Base-by-base conservation (phyloP, 371 early-diverging fungal genomes). In the Rhizopus arrhizus region DNA sequence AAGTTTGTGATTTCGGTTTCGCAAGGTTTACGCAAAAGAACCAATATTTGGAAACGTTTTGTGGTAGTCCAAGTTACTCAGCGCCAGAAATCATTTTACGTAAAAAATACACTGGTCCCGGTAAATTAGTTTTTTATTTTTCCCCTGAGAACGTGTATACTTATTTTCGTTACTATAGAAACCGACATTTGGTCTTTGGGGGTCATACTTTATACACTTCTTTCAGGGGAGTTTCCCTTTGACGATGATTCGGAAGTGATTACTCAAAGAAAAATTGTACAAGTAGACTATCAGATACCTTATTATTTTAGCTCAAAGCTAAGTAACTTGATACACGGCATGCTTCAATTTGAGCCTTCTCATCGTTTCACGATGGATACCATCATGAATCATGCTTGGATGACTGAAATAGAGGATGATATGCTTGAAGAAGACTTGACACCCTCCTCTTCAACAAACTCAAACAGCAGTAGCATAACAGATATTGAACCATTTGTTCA, bases 1-100 rank as follows among this genome's bases (percentile, higher is more conserved):
- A 94, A 68, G 75, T 95, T 42, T 89, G 89, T 51, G 95, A 95
- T 75, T 94, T 95, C 81, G 95, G 95, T 16, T 93, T 95, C 78
- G 91, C 93, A n/a, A 78, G 89, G 10, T 83, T 86, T 52, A 83
- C 81, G 33, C 87, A 89, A 33, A 73, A 78, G 43, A 83, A 83
- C 43, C 86, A 85, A 61, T 70, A 90, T 35, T 76, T 93, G 15
- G 94, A 94, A 61, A 90, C 92, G 2, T 91, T 89, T 70, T 94
- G 95, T 69, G 95, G 95, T 0, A 90, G 91, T 35, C 79, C 86
- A 3, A 90, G 89, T 9, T 94, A 93, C 71, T 89, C 92, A 31
- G 88, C 95, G 3, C 95, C 95, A 47, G 91, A 93, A 69, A 85
- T 93, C 60, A 86, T 91, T 51, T 63, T 79, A 43, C 86, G 88